Percentiles rank a stretch among this genome's conserved stretches.
These are phyloP conservation scores for Halophytophthora batemanensis DNA, from an alignment of 352 stramenopile species.

Conservation along the genomic window DNA sequence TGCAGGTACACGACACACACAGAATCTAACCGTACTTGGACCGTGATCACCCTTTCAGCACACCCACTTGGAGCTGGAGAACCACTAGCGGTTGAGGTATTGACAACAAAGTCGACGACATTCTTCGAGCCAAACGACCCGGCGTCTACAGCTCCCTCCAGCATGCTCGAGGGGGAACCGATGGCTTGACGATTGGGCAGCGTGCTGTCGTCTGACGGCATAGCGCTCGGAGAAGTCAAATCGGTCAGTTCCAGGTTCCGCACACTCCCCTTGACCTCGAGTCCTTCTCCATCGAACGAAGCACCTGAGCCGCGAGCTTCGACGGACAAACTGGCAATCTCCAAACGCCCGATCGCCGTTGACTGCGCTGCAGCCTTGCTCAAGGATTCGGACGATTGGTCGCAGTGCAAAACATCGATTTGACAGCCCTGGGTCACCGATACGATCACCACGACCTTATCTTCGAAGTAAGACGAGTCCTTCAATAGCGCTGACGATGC, in stretches of 20 bases:
- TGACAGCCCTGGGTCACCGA: conserved; percentile 31
- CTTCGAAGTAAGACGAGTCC: conserved; percentile 20
- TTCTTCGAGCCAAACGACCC: conserved; percentile 60
- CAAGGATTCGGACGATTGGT: conserved; percentile 20
- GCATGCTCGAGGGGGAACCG: conserved; percentile 53
- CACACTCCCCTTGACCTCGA: conserved; percentile 60
- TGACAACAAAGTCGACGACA: conserved; percentile 62
- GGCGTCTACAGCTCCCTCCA: conserved; percentile 33
- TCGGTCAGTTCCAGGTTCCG: conserved; percentile 73
- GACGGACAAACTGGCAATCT: conserved; percentile 32
- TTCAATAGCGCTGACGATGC: conserved; percentile 24
- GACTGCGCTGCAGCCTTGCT: conserved; percentile 11
- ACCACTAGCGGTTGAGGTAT: conserved; percentile 4
- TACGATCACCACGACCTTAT: conserved; percentile 25
- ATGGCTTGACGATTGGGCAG: conserved; percentile 74
- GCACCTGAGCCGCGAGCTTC: conserved; percentile 20
- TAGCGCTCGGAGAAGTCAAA: conserved; percentile 41
- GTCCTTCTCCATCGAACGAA: conserved; percentile 7
- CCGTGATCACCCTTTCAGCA: conserved; percentile 18
- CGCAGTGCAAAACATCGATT: conserved; percentile 37
- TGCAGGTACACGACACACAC: conserved; percentile 82
- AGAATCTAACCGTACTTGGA: conserved; percentile 69
- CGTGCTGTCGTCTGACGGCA: conserved; percentile 20
- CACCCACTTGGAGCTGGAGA: conserved; percentile 2
- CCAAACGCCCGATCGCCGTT: conserved; percentile 26